Conservation (phyloP, 176 grass and related monocot species). For the Zizania latifolia region DNA sequence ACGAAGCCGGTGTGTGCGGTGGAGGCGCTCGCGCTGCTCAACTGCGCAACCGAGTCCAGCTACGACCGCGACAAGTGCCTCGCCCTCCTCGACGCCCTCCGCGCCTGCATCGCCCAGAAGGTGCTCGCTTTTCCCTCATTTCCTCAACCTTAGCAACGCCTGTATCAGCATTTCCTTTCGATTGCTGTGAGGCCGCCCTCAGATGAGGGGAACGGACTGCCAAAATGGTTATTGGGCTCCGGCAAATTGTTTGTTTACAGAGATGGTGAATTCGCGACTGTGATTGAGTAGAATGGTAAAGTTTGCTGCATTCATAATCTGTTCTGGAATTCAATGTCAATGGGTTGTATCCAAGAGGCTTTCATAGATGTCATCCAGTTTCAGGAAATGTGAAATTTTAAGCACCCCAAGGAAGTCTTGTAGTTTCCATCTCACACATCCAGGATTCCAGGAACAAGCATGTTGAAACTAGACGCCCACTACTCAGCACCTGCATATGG, state of each 20-base stretch:
- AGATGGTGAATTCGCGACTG: too few relatives aligned
- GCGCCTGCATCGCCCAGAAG: conserved; percentile 71
- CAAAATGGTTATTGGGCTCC: too few relatives aligned
- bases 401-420: neutral
- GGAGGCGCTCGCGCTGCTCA: conserved; percentile 85
- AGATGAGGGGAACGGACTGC: too few relatives aligned
- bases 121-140: conserved; percentile 1
- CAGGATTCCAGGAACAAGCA: neutral
- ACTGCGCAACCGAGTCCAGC: conserved; percentile 51
- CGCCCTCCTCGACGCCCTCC: conserved; percentile 57
- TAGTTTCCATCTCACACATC: neutral
- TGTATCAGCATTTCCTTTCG: neutral
- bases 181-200: too few relatives aligned
- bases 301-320: too few relatives aligned
- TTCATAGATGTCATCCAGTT: neutral
- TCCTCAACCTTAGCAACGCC: neutral
- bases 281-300: too few relatives aligned
- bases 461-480: too few relatives aligned
- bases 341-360: neutral
- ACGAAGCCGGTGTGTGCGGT: conserved; percentile 61
- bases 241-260: too few relatives aligned
- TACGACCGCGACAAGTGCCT: conserved; percentile 85
- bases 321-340: too few relatives aligned
- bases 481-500: too few relatives aligned
- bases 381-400: neutral